A percentile compares a stretch with the other conserved stretches of the same genome.
phyloP scores from a whole-genome alignment of 2,329 filamentous ascomycete genomes.

The Botrytis squamosa region DNA sequence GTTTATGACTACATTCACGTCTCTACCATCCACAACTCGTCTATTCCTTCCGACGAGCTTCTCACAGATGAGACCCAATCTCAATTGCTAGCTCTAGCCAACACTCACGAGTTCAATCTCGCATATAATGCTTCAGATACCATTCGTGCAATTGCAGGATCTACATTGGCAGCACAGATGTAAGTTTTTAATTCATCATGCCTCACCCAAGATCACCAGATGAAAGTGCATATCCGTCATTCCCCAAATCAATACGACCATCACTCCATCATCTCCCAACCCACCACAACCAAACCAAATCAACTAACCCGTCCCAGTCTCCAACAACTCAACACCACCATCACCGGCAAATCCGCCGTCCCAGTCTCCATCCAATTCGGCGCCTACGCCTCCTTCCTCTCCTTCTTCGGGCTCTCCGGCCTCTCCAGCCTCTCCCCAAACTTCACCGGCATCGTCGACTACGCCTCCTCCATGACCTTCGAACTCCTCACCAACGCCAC shows the following conservation, averaged over 20 bases:
- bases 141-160: slow-evolving; percentile 57
- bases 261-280: background rate
- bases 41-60: slow-evolving; percentile 57
- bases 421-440: slow-evolving; percentile 52
- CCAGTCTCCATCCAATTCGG: slow-evolving; percentile 57
- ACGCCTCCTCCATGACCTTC: slow-evolving; percentile 78
- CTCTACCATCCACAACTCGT: slow-evolving; percentile 57
- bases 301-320: slow-evolving; percentile 33
- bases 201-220: background rate
- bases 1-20: slow-evolving; percentile 62
- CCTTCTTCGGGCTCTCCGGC: slow-evolving; percentile 60
- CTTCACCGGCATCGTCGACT: slow-evolving; percentile 79
- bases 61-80: slow-evolving; percentile 58
- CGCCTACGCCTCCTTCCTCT: slow-evolving; percentile 60
- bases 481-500: slow-evolving; percentile 64
- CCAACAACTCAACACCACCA: slow-evolving; percentile 52
- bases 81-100: slow-evolving; percentile 71
- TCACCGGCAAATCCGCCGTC: slow-evolving; percentile 45
- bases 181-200: slow-evolving; percentile 17
- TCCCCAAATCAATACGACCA: background rate
- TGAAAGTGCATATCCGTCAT: slow-evolving; percentile 4
- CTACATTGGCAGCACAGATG: slow-evolving; percentile 57
- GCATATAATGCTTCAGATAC: slow-evolving; percentile 76
- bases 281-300: background rate
- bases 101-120: slow-evolving; percentile 77